A percentile compares a stretch with the other conserved stretches of the same genome.
phyloP scores from a whole-genome alignment of 768 basidiomycete species.

The Russula sp. region DNA sequence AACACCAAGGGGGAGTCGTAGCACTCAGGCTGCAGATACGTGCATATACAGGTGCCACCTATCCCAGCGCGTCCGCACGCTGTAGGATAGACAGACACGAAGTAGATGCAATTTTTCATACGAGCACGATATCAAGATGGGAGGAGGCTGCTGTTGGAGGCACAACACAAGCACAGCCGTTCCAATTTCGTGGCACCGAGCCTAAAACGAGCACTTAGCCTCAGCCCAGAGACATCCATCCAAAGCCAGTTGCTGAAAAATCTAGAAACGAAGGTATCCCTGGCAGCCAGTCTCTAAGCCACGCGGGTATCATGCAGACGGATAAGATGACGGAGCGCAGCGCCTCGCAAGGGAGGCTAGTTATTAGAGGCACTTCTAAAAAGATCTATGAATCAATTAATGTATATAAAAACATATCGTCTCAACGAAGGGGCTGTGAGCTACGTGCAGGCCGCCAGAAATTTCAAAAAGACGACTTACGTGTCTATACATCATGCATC shows the following conservation, averaged over 20 bases:
- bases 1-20: background rate
- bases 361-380: background rate
- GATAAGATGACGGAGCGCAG: background rate
- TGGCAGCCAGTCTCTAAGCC: background rate
- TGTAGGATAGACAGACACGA: background rate
- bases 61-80: background rate
- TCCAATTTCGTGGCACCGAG: background rate
- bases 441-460: background rate
- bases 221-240: background rate
- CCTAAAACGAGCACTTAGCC: background rate
- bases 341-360: background rate
- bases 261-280: background rate
- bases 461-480: background rate
- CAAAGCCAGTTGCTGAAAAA: no score
- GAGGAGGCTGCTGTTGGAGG: background rate
- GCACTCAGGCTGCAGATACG: slow-evolving; percentile 5
- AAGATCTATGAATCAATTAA: background rate
- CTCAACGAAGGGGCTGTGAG: background rate
- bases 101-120: background rate
- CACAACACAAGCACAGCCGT: background rate
- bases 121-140: background rate
- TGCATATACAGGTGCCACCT: background rate
- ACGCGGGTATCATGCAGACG: background rate
- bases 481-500: slow-evolving; percentile 4
- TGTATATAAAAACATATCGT: background rate